phyloP scores from a whole-genome alignment of 2,329 filamentous ascomycete genomes.

The Calonectria hawksworthii region DNA sequence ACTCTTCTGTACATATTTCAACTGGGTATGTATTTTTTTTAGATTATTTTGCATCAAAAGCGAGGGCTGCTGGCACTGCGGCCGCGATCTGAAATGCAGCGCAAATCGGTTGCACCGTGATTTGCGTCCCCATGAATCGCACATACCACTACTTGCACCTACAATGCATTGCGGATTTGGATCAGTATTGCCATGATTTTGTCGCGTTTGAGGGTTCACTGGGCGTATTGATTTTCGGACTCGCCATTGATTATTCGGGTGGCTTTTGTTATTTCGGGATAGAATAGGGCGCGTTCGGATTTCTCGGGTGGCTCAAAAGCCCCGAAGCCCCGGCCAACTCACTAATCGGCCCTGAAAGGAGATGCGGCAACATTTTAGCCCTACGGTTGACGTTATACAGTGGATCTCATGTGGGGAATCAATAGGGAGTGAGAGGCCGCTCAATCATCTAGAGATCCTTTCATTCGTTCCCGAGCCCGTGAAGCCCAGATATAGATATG shows the following conservation, averaged over 20 bases:
- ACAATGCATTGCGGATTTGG: too few species aligned
- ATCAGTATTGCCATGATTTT: neutral
- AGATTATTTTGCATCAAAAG: neutral
- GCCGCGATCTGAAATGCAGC: neutral
- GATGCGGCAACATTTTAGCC: neutral
- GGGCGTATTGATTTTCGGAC: neutral
- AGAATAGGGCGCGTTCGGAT: neutral
- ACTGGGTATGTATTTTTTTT: too few species aligned
- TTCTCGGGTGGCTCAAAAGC: neutral
- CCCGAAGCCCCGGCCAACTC: neutral
- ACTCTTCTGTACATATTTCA: neutral
- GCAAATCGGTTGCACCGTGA: neutral
- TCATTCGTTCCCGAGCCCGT: neutral
- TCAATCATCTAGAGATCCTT: too few species aligned
- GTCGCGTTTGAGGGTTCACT: neutral
- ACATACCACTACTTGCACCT: neutral
- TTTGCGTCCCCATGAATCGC: accelerated
- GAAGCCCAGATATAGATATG: neutral
- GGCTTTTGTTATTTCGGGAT: neutral
- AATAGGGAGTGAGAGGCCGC: neutral
- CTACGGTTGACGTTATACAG: neutral
- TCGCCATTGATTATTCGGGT: neutral
- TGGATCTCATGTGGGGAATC: too few species aligned
- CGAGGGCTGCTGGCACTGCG: too few species aligned
- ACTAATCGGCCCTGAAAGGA: neutral